A percentile compares a stretch with the other conserved stretches of the same genome.
phyloP scores from a whole-genome alignment of 2,329 filamentous ascomycete genomes.

The Diaporthe ampelina region DNA sequence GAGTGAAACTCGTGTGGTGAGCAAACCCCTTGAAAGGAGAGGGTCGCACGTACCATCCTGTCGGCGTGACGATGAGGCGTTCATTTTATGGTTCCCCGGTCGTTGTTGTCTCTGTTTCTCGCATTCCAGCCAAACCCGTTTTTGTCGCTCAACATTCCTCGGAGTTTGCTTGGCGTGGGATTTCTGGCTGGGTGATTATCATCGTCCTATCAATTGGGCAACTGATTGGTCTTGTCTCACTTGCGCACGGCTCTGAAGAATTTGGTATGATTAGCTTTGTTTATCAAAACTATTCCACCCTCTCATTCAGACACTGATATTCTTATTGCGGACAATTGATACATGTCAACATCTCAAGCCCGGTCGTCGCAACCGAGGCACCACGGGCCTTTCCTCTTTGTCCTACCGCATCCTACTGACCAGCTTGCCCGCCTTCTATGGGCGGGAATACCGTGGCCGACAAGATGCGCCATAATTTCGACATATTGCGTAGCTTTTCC shows the following conservation, averaged over 20 bases:
- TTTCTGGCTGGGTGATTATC: conserved; percentile 27
- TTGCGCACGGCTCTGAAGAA: not conserved
- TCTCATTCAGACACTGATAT: not conserved
- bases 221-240: conserved; percentile 18
- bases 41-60: not conserved
- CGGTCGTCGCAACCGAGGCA: not conserved
- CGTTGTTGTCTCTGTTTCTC: conserved; percentile 17
- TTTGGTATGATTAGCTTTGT: conserved; percentile 8
- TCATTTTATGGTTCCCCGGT: conserved; percentile 20
- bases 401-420: not conserved
- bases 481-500: not conserved
- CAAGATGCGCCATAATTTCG: no score
- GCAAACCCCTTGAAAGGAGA: not conserved
- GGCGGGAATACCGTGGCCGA: not conserved
- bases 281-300: not conserved
- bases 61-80: conserved; percentile 4
- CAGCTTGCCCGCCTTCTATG: not conserved
- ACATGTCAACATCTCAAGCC: not conserved
- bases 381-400: not conserved
- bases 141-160: conserved; percentile 19
- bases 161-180: not conserved
- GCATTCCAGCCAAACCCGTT: conserved; percentile 9
- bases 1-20: not conserved
- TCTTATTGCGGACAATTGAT: not conserved
- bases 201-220: not conserved